A percentile compares a stretch with the other conserved stretches of the same genome.
Conservation (phyloP, 2,329 filamentous ascomycete genomes). For the Falciphora oryzae region DNA sequence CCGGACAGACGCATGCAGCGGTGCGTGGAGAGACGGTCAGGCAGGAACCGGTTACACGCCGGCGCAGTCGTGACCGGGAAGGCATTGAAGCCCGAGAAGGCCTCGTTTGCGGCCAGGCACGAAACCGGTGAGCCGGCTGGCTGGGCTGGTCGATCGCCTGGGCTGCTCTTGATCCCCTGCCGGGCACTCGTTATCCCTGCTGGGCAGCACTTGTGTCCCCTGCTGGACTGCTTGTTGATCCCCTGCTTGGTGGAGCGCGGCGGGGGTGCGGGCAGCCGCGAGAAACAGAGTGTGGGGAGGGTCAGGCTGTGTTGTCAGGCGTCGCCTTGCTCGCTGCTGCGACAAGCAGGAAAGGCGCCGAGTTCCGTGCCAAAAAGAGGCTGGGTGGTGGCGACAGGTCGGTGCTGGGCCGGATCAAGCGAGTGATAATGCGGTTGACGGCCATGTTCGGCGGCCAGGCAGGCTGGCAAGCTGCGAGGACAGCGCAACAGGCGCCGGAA, state of each 20-base stretch:
- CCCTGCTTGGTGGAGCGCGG: too few relatives aligned
- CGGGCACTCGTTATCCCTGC: too few relatives aligned
- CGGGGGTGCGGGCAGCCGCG: too few relatives aligned
- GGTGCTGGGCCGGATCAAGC: background rate
- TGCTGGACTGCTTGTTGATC: too few relatives aligned
- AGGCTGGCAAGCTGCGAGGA: background rate
- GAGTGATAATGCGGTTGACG: slow-evolving; percentile 5
- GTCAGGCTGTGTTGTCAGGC: too few relatives aligned
- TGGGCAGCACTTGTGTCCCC: too few relatives aligned
- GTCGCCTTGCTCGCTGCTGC: too few relatives aligned
- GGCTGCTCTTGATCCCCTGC: too few relatives aligned
- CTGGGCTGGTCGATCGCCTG: background rate
- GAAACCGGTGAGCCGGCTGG: background rate
- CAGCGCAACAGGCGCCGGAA: background rate
- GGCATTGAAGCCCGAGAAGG: background rate
- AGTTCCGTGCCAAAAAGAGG: background rate
- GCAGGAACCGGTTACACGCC: background rate
- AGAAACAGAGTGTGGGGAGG: too few relatives aligned
- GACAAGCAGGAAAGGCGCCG: too few relatives aligned
- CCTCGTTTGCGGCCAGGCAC: background rate
- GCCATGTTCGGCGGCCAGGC: slow-evolving; percentile 1
- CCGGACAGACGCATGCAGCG: background rate
- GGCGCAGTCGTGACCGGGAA: background rate
- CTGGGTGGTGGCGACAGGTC: background rate
- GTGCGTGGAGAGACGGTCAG: background rate